Evolutionary conservation across 768 basidiomycete species (phyloP).

Genomic region (Rhodotorula diobovata): DNA sequence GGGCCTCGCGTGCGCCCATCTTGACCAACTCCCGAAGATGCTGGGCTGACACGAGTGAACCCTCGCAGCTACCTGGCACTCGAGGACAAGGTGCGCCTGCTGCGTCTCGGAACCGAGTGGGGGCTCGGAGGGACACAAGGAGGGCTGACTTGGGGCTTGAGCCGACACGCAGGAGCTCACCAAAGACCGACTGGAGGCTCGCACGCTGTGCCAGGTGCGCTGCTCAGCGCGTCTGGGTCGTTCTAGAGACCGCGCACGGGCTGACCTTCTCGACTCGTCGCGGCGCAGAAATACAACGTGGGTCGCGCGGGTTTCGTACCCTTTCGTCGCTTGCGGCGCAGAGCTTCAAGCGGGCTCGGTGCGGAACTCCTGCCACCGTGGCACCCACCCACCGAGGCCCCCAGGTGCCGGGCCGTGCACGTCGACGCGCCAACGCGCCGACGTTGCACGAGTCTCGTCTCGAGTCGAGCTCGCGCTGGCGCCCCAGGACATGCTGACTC

Average conservation of each 20-base stretch:
- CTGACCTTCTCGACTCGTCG: background rate
- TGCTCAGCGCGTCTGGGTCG: background rate
- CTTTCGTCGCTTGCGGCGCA: no score
- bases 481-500: background rate
- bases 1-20: background rate
- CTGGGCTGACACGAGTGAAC: background rate
- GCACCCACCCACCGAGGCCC: no score
- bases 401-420: no score
- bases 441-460: no score
- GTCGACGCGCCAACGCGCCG: no score
- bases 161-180: background rate
- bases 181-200: background rate
- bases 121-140: background rate
- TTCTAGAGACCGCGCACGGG: background rate
- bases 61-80: background rate
- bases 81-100: background rate
- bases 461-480: no score
- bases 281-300: constrained; percentile 8
- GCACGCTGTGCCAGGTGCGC: background rate
- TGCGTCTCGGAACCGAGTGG: no score
- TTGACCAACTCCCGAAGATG: no score
- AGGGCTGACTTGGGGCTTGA: background rate
- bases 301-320: no score
- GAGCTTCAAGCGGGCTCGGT: no score
- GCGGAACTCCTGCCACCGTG: no score